Percentiles rank a stretch among this genome's conserved stretches.
phyloP scores from a whole-genome alignment of 495 filamentous ascomycete genomes.

The Podospora didyma region DNA sequence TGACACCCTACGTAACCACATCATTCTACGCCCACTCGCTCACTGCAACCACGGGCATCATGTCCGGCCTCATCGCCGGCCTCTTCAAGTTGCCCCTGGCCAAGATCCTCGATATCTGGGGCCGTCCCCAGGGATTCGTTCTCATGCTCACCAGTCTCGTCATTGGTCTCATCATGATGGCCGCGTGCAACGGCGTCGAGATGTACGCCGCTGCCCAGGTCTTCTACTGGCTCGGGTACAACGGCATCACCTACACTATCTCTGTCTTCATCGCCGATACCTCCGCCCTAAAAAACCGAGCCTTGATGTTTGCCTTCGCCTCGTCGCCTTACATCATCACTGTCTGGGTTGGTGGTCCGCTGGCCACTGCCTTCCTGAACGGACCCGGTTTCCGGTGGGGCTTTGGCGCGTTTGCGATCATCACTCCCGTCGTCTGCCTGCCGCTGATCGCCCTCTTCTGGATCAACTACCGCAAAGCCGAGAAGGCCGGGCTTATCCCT shows the following conservation, averaged over 20 bases:
- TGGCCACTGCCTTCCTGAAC: constrained; percentile 41
- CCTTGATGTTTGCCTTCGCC: constrained; percentile 57
- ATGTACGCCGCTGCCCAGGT: constrained; percentile 50
- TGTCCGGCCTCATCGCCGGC: constrained; percentile 57
- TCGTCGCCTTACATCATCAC: constrained; percentile 66
- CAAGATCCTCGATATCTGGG: constrained; percentile 64
- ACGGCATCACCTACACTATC: constrained; percentile 54
- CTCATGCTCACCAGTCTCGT: constrained; percentile 36
- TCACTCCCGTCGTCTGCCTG: constrained; percentile 52
- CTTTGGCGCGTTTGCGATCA: constrained; percentile 58
- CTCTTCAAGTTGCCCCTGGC: constrained; percentile 58
- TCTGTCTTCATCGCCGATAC: constrained; percentile 65
- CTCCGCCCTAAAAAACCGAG: constrained; percentile 58
- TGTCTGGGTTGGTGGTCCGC: constrained; percentile 47
- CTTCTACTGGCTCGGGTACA: constrained; percentile 52
- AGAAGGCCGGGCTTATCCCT: constrained; percentile 46
- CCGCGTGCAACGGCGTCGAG: constrained; percentile 44
- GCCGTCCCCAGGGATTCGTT: constrained; percentile 47
- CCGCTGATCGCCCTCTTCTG: constrained; percentile 54
- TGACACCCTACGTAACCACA: constrained; percentile 46
- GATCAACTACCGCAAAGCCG: constrained; percentile 58
- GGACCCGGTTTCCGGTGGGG: constrained; percentile 58
- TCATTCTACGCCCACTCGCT: constrained; percentile 45
- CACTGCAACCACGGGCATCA: constrained; percentile 43
- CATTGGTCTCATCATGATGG: constrained; percentile 49